Conservation (phyloP, 352 stramenopile species). For the Pythium rishiriense region DNA sequence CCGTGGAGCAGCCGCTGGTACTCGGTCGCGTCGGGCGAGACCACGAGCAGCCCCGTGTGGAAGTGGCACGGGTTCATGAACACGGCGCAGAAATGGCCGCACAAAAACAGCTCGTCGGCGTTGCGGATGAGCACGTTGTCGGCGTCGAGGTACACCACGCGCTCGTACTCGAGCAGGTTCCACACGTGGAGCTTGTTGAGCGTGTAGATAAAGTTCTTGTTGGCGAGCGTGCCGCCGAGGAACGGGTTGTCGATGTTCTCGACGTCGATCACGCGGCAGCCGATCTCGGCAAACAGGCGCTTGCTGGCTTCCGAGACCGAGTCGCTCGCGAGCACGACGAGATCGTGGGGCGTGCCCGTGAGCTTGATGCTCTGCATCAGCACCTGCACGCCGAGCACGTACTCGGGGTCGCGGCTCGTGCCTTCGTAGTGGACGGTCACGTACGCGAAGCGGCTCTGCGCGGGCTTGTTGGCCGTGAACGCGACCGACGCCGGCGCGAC, state of each 20-base stretch:
- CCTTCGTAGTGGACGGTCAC: constrained; percentile 88
- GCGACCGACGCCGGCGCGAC: constrained; percentile 15
- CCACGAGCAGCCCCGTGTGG: constrained; percentile 84
- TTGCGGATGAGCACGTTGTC: constrained; percentile 90
- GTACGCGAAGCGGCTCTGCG: constrained; percentile 72
- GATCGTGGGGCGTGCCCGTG: constrained; percentile 76
- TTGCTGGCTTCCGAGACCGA: constrained; percentile 81
- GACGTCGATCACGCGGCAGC: constrained; percentile 83
- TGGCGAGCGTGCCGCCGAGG: constrained; percentile 64
- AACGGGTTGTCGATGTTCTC: constrained; percentile 90
- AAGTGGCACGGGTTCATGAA: constrained; percentile 93
- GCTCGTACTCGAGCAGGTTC: constrained; percentile 90
- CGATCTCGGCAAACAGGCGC: constrained; percentile 73
- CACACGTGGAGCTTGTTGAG: constrained; percentile 91
- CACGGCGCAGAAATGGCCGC: constrained; percentile 85
- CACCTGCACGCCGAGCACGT: constrained; percentile 82
- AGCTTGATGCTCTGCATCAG: constrained; percentile 88
- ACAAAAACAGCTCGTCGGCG: constrained; percentile 87
- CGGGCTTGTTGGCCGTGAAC: constrained; percentile 29
- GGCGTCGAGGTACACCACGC: constrained; percentile 90
- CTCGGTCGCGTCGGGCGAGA: constrained; percentile 69
- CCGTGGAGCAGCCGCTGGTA: constrained; percentile 72
- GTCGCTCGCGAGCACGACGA: constrained; percentile 85
- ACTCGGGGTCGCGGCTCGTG: constrained; percentile 79
- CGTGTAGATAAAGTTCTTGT: constrained; percentile 91